Percentiles rank a stretch among this genome's conserved stretches.
Evolutionary conservation across 2,329 filamentous ascomycete genomes (phyloP).

Genomic region (Geosmithia putterillii): DNA sequence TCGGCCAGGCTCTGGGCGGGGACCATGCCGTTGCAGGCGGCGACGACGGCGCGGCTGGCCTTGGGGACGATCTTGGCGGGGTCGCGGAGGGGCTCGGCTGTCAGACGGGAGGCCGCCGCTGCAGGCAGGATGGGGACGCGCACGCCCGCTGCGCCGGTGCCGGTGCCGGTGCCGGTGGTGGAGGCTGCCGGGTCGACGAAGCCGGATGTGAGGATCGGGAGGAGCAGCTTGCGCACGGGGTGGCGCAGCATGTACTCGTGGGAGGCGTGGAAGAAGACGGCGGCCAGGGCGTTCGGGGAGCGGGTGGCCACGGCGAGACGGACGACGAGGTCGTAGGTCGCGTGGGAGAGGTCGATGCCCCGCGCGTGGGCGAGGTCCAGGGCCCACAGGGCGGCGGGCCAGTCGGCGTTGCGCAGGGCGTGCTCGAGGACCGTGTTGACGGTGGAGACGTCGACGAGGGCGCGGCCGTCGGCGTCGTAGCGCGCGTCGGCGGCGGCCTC

Average conservation of each 20-base stretch:
- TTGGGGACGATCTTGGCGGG: not conserved
- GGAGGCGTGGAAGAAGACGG: conserved; percentile 15
- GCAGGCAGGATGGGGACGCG: not conserved
- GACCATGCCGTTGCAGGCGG: not conserved
- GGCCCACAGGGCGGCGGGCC: conserved; percentile 18
- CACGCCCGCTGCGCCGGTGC: not conserved
- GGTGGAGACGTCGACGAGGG: conserved; percentile 14
- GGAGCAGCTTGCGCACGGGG: not conserved
- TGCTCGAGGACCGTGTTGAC: conserved; percentile 25
- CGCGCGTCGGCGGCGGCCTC: not conserved
- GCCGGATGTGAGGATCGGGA: not conserved
- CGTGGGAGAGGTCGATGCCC: conserved; percentile 11
- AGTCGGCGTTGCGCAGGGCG: conserved; percentile 13
- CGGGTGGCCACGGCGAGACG: conserved; percentile 18
- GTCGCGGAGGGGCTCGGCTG: not conserved
- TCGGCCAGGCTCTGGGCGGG: not conserved
- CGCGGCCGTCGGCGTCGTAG: conserved; percentile 7
- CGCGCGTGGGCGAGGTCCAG: conserved; percentile 11
- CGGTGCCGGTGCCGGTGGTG: not conserved
- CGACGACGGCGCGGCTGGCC: not conserved
- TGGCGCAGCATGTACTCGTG: not conserved
- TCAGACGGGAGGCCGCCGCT: not conserved
- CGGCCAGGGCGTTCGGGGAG: conserved; percentile 16
- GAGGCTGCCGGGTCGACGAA: not conserved
- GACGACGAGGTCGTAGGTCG: conserved; percentile 25